A percentile compares a stretch with the other conserved stretches of the same genome.
Conservation (phyloP, 139 green algal genomes). For the Coelastrella sp. region DNA sequence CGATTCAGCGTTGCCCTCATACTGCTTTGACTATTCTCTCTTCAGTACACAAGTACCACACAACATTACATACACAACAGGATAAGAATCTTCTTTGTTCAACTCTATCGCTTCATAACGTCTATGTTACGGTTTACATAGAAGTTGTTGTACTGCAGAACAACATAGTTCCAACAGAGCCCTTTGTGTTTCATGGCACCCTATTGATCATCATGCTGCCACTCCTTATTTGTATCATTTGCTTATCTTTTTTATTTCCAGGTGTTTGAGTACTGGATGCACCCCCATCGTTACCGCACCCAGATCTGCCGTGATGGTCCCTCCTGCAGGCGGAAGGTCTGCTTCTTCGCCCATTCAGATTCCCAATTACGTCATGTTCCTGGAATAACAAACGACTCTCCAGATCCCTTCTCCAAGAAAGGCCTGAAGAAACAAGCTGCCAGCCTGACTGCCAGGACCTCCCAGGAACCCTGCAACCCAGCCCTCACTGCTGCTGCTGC, state of each 20-base stretch:
- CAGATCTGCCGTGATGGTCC: conserved; percentile 78
- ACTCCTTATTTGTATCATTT: not conserved
- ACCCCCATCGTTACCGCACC: conserved; percentile 88
- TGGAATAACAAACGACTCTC: conserved; percentile 10
- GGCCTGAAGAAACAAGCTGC: not conserved
- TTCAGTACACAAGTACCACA: too few species aligned
- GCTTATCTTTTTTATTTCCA: not conserved
- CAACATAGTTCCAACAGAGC: not conserved
- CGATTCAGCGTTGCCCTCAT: too few species aligned
- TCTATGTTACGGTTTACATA: too few species aligned
- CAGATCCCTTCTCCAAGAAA: not conserved
- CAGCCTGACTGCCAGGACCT: not conserved
- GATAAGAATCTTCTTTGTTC: too few species aligned
- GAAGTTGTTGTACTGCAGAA: too few species aligned
- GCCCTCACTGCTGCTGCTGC: not conserved
- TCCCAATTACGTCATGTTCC: not conserved
- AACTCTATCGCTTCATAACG: too few species aligned
- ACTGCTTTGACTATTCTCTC: too few species aligned
- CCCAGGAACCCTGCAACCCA: not conserved
- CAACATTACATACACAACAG: too few species aligned
- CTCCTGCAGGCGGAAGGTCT: conserved; percentile 27
- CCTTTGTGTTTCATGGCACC: not conserved
- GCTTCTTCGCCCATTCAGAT: conserved; percentile 47
- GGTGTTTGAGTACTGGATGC: conserved; percentile 86
- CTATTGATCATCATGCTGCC: not conserved